These are phyloP conservation scores for Colletotrichum trifolii DNA, from an alignment of 2,329 filamentous ascomycete genomes.

Conservation along the genomic window DNA sequence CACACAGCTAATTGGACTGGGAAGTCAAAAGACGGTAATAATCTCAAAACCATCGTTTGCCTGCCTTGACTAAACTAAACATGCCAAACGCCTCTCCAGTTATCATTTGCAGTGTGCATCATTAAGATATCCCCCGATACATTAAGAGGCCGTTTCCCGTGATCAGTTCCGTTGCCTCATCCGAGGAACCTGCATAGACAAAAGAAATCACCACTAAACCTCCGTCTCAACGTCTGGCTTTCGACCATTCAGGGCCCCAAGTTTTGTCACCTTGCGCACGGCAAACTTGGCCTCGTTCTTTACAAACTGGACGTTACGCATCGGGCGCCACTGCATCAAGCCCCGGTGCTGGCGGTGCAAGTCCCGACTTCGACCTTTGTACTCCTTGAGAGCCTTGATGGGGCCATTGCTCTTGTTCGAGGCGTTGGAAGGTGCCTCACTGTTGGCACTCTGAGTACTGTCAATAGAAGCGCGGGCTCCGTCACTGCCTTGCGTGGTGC, in stretches of 20 bases:
- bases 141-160: slow-evolving; percentile 6
- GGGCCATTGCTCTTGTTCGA: slow-evolving; percentile 62
- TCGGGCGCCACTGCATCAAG: slow-evolving; percentile 94
- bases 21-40: accelerated
- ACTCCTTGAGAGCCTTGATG: slow-evolving; percentile 68
- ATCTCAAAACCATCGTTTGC: slow-evolving; percentile 23
- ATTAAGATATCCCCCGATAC: slow-evolving; percentile 12
- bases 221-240: slow-evolving; percentile 92
- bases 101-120: not conserved
- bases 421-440: slow-evolving; percentile 40
- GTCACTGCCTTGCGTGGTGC: slow-evolving; percentile 43
- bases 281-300: slow-evolving; percentile 89
- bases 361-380: slow-evolving; percentile 75
- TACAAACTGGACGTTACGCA: slow-evolving; percentile 85
- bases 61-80: slow-evolving; percentile 20
- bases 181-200: not conserved
- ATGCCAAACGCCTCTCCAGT: slow-evolving; percentile 7
- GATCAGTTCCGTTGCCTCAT: not conserved
- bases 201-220: slow-evolving; percentile 49
- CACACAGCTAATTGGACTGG: too few relatives aligned
- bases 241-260: slow-evolving; percentile 81
- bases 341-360: slow-evolving; percentile 89
- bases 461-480: slow-evolving; percentile 52
- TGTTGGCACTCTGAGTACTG: slow-evolving; percentile 50
- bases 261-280: slow-evolving; percentile 78